A percentile compares a stretch with the other conserved stretches of the same genome.
phyloP scores from a whole-genome alignment of 306 rosid genomes.

The Casuarina cunninghamiana region DNA sequence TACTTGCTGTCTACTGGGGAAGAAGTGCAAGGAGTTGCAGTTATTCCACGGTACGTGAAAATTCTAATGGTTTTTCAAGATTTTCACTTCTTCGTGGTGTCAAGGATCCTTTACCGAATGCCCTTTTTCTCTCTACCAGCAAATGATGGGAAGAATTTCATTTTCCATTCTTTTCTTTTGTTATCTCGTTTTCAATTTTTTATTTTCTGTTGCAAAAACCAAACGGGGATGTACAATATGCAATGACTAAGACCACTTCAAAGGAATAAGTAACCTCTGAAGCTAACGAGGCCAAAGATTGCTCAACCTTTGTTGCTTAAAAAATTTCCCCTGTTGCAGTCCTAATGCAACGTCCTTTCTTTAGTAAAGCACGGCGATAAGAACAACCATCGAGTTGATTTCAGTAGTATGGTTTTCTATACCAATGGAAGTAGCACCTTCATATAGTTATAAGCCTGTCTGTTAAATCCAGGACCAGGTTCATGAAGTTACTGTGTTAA shows the following conservation, averaged over 20 bases:
- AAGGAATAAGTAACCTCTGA: neutral
- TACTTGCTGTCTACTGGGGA: slow-evolving; percentile 70
- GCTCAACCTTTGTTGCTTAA: neutral
- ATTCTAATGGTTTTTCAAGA: neutral
- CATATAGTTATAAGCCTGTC: neutral
- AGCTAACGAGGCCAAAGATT: neutral
- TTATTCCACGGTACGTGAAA: slow-evolving; percentile 64
- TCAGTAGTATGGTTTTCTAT: too few species aligned
- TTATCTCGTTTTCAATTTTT: neutral
- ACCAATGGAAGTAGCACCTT: too few species aligned
- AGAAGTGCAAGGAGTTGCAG: slow-evolving; percentile 82
- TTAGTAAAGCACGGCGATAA: too few species aligned
- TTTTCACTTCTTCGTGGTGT: neutral
- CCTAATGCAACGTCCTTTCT: neutral
- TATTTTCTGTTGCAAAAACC: neutral
- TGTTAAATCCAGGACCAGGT: neutral
- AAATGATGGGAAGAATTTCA: neutral
- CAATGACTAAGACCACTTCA: neutral
- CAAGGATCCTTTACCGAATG: neutral
- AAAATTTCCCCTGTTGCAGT: neutral
- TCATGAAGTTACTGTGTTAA: neutral
- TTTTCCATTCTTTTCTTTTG: neutral
- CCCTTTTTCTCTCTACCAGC: neutral
- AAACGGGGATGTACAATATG: neutral
- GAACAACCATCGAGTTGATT: too few species aligned